Evolutionary conservation across 768 basidiomycete species (phyloP).

Genomic region (Leucosporidium creatinivorum): DNA sequence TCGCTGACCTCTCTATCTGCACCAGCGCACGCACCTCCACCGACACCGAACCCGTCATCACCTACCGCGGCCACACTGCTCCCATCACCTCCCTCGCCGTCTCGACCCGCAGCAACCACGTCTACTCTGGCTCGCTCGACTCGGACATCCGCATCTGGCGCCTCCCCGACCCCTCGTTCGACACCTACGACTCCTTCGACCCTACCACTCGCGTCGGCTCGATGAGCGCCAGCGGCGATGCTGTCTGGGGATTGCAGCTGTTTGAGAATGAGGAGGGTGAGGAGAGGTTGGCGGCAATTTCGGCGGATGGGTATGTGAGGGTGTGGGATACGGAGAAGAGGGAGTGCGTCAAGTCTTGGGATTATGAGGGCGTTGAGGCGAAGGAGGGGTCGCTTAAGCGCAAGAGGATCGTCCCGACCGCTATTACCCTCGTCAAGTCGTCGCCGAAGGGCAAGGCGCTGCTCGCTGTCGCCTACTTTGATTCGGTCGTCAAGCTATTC

Average conservation of each 20-base stretch:
- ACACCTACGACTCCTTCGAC: constrained; percentile 88
- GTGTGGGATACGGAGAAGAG: constrained; percentile 55
- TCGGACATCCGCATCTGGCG: constrained; percentile 89
- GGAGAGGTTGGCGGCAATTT: constrained; percentile 79
- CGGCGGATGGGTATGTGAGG: constrained; percentile 85
- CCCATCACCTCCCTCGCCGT: constrained; percentile 71
- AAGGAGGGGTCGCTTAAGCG: constrained; percentile 41
- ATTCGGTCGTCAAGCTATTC: constrained; percentile 81
- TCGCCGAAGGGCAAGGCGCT: constrained; percentile 56
- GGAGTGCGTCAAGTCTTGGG: constrained; percentile 68
- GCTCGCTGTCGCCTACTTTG: constrained; percentile 83
- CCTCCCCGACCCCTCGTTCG: constrained; percentile 64
- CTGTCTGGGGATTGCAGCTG: constrained; percentile 89
- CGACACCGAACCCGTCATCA: constrained; percentile 90
- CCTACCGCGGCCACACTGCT: constrained; percentile 85
- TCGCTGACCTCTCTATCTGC: not conserved
- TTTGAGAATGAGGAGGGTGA: constrained; percentile 47
- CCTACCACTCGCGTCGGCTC: constrained; percentile 81
- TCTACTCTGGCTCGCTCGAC: constrained; percentile 90
- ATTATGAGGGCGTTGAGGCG: constrained; percentile 58
- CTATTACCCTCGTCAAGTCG: constrained; percentile 58
- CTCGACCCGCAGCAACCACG: constrained; percentile 53
- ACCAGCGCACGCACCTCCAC: constrained; percentile 32
- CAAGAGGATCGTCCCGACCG: constrained; percentile 51
- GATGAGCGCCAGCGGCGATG: constrained; percentile 54